Evolutionary conservation across 768 basidiomycete genomes (phyloP), one percentile per base, ranked within the genome.

Genomic region (Hortiboletus flavorubellus): DNA sequence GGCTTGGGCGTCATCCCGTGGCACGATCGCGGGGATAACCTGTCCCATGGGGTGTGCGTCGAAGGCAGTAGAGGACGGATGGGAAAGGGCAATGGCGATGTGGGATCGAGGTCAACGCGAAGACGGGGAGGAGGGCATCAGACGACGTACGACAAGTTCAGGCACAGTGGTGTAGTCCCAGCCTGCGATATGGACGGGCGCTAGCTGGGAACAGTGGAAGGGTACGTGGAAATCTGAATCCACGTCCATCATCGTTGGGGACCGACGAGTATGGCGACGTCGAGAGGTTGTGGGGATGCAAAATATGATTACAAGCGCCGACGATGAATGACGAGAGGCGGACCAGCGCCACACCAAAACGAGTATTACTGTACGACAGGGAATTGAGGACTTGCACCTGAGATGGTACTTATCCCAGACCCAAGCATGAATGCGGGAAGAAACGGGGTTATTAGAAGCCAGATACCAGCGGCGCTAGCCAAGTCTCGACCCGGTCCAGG

Each of bases 181-280:
- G 21, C 68, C 66, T 8, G 54, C 15, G 30, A 72, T 60, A 14
- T 61, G 62, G 2, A 62, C 48, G 12, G 69, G 69, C 0, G 69
- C 70, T 21, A 70, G 68, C 49, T 66, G 68, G 16, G 62, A 51
- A 8, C 64, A 66, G 44, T 70, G 69, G 8, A 68, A 72, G 21
- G 68, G 70, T 37, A 70, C 56, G 14, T 26, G 65, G 43, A 70
- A 70, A 38, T 57, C 61, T 8, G 55, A 26, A 31, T 59, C 66
- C 38, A 57, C 47, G 50, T 61, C 64, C 60, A 70, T 65, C 39
- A 26, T 60, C 30, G 41, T 26, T 21, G 11, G 9, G 4, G 15
- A 34, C 10, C 12, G 50, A 51, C 4, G 31, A n/a, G 34, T 29
- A 26, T 23, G 38, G 21, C 3, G 38, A 8, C 38, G 39, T 50